Evolutionary conservation across 805 yeast genomes (phyloP).

Genomic region (Kuraishia molischiana): DNA sequence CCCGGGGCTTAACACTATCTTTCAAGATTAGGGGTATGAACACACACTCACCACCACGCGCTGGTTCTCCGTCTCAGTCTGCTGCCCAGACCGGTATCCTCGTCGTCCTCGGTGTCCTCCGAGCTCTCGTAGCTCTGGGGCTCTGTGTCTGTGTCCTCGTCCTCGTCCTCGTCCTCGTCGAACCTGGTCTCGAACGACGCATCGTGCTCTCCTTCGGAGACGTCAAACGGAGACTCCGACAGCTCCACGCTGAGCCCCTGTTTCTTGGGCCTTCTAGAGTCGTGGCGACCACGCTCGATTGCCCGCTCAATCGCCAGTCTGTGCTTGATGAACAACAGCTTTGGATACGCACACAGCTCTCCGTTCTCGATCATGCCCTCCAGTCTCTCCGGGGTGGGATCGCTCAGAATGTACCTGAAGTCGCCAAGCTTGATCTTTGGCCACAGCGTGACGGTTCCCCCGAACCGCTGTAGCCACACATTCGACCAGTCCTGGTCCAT

Average conservation of each 20-base stretch:
- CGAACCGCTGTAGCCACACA: conserved; percentile 63
- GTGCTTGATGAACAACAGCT: conserved; percentile 53
- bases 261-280: conserved; percentile 3
- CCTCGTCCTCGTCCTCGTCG: neutral
- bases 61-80: conserved; percentile 9
- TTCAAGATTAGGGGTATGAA: too few relatives aligned
- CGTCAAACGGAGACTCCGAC: neutral
- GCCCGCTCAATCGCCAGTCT: conserved; percentile 56
- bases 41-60: conserved; percentile 2
- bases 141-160: conserved; percentile 1
- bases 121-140: conserved; percentile 4
- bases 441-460: conserved; percentile 71
- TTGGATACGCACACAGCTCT: conserved; percentile 57
- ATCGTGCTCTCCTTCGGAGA: neutral
- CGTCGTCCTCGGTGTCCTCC: conserved; percentile 11
- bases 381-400: conserved; percentile 53
- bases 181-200: neutral
- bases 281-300: conserved; percentile 40
- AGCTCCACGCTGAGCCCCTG: neutral
- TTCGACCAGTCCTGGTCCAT: conserved; percentile 76
- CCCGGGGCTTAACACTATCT: too few relatives aligned
- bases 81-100: conserved; percentile 1
- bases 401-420: conserved; percentile 53
- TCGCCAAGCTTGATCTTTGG: conserved; percentile 55
- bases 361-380: conserved; percentile 50